A percentile compares a stretch with the other conserved stretches of the same genome.
Conservation (phyloP, 768 basidiomycete genomes). For the Trametes maxima region DNA sequence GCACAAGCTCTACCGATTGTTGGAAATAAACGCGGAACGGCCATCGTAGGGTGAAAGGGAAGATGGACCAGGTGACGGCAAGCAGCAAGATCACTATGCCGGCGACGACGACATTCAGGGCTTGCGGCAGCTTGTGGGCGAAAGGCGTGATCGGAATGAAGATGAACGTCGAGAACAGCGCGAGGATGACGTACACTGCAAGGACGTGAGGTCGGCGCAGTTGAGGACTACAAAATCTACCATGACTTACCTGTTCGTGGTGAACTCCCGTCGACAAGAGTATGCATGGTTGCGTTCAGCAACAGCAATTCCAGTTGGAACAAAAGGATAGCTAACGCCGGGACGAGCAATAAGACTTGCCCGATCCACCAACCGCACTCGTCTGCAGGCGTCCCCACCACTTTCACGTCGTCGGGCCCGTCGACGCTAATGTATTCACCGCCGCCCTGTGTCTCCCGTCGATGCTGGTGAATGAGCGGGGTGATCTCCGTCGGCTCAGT, state of each 20-base stretch:
- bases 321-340: conserved; percentile 54
- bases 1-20: conserved; percentile 53
- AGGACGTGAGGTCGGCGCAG: background rate
- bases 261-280: conserved; percentile 62
- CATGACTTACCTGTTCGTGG: conserved; percentile 47
- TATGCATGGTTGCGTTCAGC: conserved; percentile 54
- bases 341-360: conserved; percentile 57
- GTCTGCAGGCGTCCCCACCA: conserved; percentile 21
- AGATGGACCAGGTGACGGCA: conserved; percentile 37
- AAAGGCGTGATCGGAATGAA: conserved; percentile 68
- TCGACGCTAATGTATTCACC: conserved; percentile 24
- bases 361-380: conserved; percentile 57
- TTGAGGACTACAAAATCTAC: background rate
- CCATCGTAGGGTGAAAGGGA: conserved; percentile 61
- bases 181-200: conserved; percentile 53
- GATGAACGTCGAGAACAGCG: conserved; percentile 51
- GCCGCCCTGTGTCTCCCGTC: conserved; percentile 20
- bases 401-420: conserved; percentile 11
- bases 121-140: conserved; percentile 50
- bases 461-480: conserved; percentile 49
- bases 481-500: conserved; percentile 57
- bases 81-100: conserved; percentile 44
- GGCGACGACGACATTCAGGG: conserved; percentile 40
- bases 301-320: conserved; percentile 52
- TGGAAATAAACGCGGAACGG: conserved; percentile 76